Base-by-base conservation (phyloP, 2,329 filamentous ascomycete genomes). In the Aspergillus brunneoviolaceus region DNA sequence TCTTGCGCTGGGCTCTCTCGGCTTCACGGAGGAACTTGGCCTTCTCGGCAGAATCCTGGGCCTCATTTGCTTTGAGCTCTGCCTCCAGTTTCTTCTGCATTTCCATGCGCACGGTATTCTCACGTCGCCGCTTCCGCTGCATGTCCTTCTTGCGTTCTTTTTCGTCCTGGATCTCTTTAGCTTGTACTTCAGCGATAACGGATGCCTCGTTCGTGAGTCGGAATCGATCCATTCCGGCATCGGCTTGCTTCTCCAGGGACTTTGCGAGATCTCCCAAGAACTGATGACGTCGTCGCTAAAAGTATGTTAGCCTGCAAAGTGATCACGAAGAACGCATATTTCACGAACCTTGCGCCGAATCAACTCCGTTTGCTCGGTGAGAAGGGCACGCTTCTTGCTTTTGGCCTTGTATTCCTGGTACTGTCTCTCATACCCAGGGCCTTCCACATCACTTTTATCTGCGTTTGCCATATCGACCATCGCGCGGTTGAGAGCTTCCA, bases 71-170 rank as follows among this genome's bases (percentile, higher is more conserved):
- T 65, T 89, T 89, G 63, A 89, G 87, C 49, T 96, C 82, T 4
- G 92, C 91, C 66, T 89, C 86, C 3, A 89, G 86, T 64, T 95
- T 90, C 79, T 96, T 95, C 73, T 92, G 89, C 73, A 83, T 82
- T 69, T 97, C 94, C 69, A 96, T 90, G 6, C 92, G 94, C 61
- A 96, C 89, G 4, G 92, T 92, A 82, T 97, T 97, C 75, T 98
- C 94, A 19, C 95, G 89, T 49, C 95, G 89, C 61, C 95, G 87
- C 80, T 98, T 99, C 64, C 95, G 90, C 75, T 99, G 95, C 92
- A 99, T 98, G 72, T 99, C 95, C 81, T 99, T 99, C 82, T 99
- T 99, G 65, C 95, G 91, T 78, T 99, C 95, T 79, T 99, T 99
- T 77, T 99, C 95, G 62, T 94, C 92, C 62, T 90, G 89, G 7